These are phyloP conservation scores for Voacanga thouarsii DNA, from an alignment of 257 asterid species.

Conservation along the genomic window DNA sequence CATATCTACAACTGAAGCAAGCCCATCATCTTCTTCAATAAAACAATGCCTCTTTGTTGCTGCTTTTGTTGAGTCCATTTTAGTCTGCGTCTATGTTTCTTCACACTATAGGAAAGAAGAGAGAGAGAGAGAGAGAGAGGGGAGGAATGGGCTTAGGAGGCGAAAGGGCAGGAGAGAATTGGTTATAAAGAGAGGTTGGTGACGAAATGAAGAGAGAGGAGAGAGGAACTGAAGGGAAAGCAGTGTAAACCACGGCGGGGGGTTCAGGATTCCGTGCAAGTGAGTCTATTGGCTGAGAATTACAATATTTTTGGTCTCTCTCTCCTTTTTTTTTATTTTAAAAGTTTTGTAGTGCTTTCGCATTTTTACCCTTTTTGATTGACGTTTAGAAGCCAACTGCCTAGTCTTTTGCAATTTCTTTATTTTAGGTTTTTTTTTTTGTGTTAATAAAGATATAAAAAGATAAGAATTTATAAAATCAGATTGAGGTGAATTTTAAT, in stretches of 20 bases:
- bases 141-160: not conserved
- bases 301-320: not conserved
- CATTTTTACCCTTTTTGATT: not conserved
- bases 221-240: slow-evolving; percentile 1
- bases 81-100: not conserved
- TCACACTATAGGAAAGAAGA: too few species aligned
- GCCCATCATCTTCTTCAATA: slow-evolving; percentile 30
- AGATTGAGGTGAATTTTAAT: too few species aligned
- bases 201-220: not conserved
- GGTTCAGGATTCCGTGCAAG: slow-evolving; percentile 31
- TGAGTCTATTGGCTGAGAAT: slow-evolving; percentile 39
- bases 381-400: not conserved
- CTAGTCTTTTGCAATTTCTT: too few species aligned
- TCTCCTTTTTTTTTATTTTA: not conserved
- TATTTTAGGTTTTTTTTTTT: not conserved
- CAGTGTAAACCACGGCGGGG: slow-evolving; percentile 28
- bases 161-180: not conserved
- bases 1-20: slow-evolving; percentile 27
- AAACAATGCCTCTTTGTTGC: slow-evolving; percentile 25
- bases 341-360: not conserved
- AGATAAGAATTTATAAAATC: too few species aligned
- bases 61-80: slow-evolving; percentile 26
- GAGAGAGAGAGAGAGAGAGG: too few species aligned
- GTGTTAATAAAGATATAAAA: too few species aligned
- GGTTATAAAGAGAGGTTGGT: slow-evolving; percentile 35